Conservation (phyloP, 164 flowering plant genomes). For the Chloranthus sessilifolius region DNA sequence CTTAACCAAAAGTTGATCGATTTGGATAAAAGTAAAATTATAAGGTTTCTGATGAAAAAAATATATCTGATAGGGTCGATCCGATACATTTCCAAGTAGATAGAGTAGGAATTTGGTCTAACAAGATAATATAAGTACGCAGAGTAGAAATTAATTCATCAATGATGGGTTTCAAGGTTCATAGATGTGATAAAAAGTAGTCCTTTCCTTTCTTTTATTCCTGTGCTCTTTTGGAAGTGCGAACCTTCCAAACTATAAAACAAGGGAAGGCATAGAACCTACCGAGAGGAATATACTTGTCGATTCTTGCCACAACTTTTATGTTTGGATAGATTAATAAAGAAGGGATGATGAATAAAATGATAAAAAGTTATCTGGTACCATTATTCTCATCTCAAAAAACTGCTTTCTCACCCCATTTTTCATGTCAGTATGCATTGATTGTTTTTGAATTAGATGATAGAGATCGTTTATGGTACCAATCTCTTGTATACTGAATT, state of each 20-base stretch:
- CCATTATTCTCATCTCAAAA: no score
- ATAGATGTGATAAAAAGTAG: neutral
- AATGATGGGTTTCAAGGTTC: neutral
- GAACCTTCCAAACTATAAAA: slow-evolving; percentile 5
- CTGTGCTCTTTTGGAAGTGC: neutral
- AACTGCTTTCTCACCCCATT: no score
- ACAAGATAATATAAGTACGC: neutral
- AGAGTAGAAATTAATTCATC: neutral
- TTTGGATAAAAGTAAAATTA: neutral
- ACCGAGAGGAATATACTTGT: no score
- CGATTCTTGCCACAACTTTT: no score
- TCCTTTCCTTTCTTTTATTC: neutral
- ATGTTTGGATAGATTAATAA: no score
- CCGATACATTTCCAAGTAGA: neutral
- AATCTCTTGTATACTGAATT: no score
- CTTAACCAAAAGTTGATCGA: neutral
- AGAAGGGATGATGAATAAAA: no score
- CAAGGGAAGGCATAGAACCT: slow-evolving; percentile 1
- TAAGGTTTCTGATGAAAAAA: neutral
- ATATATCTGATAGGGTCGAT: neutral
- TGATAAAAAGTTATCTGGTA: no score
- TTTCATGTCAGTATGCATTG: no score
- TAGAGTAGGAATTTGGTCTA: neutral
- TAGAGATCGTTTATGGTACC: no score
- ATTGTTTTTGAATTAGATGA: no score